Base-by-base conservation (phyloP, 768 basidiomycete species). In the Porpolomopsis calyptriformis region DNA sequence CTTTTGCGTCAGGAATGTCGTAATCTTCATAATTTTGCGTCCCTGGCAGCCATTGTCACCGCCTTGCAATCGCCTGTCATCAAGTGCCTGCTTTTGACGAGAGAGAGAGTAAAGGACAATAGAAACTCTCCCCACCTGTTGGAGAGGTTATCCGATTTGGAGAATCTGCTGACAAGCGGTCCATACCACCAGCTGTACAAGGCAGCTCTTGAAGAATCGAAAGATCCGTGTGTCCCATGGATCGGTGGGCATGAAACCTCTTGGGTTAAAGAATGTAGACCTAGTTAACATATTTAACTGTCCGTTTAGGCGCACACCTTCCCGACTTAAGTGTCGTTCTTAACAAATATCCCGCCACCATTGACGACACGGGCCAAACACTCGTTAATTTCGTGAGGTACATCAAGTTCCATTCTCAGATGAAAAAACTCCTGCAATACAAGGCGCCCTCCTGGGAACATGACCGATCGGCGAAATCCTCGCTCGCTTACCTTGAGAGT, bases 331-430 rank as follows among this genome's bases (percentile, higher is more conserved):
- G 60, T 37, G 53, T 53, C 8, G 57, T 65, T 12, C 59, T 71
- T 3, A 53, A 60, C 37, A 49, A 55, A 31, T 55, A 64, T 46
- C 61, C 60, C n/a, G 39, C 55, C 8, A 60, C 53, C 2, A 36
- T 66, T 16, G 46, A 61, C 23, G 46, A 57, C 9, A 61, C 67
- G 27, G 62, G 65, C 18, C 59, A 53, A 12, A 54, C 57, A 1
- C 53, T 72, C 39, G 68, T 74, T 58, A 71, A 73, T 54, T 73
- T 69, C 42, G 49, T 59, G 40, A 66, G 68, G 34, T 72, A 68
- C 46, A 38, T 55, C 43, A 58, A 61, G 27, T 68, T 71, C 39
- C 64, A 64, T 45, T 58, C 64, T 11, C 61, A 61, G 16, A 55
- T 72, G 37, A 62, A 58, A 37, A 61, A 62, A 22, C 50, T 68